A percentile compares a stretch with the other conserved stretches of the same genome.
phyloP scores from a whole-genome alignment of 1,284 basidiomycete species.

The Vanrija humicola region DNA sequence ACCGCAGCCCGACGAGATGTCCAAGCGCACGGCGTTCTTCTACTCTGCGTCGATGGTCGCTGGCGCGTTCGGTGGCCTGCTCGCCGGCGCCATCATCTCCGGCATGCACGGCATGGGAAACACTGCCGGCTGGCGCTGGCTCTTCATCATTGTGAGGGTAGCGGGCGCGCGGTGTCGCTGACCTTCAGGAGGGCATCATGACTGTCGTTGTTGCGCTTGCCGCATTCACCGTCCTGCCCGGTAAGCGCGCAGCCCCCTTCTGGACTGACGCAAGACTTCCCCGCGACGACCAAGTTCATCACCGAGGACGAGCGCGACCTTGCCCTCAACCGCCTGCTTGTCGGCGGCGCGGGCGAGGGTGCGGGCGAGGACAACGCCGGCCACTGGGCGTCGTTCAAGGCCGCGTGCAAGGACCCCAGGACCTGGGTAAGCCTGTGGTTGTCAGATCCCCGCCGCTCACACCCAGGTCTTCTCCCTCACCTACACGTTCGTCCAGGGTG shows the following conservation, averaged over 20 bases:
- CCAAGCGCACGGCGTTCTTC: slow-evolving; percentile 33
- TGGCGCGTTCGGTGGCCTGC: slow-evolving; percentile 43
- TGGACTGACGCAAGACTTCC: slow-evolving; percentile 20
- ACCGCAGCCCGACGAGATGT: slow-evolving; percentile 24
- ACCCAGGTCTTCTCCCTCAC: slow-evolving; percentile 4
- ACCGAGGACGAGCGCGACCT: slow-evolving; percentile 28
- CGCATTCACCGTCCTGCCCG: slow-evolving; percentile 41
- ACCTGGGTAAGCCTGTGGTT: slow-evolving; percentile 22
- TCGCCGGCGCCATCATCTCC: slow-evolving; percentile 39
- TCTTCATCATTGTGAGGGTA: slow-evolving; percentile 46
- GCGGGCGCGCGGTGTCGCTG: too few species aligned
- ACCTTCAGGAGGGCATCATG: slow-evolving; percentile 26
- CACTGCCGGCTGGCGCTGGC: slow-evolving; percentile 42
- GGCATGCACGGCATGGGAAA: slow-evolving; percentile 29
- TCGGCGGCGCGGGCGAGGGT: slow-evolving; percentile 10
- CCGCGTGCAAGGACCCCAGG: slow-evolving; percentile 37
- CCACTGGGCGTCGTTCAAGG: slow-evolving; percentile 33
- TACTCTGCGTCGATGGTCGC: slow-evolving; percentile 40
- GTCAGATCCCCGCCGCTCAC: too few species aligned
- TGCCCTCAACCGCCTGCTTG: slow-evolving; percentile 6
- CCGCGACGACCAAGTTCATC: slow-evolving; percentile 37
- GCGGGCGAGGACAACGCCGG: slow-evolving; percentile 22
- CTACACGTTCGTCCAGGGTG: slow-evolving; percentile 34
- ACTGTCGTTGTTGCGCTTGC: slow-evolving; percentile 31
- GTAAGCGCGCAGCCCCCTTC: too few species aligned